Conservation (phyloP, 2,329 filamentous ascomycete species). For the Magnaporthiopsis incrustans region DNA sequence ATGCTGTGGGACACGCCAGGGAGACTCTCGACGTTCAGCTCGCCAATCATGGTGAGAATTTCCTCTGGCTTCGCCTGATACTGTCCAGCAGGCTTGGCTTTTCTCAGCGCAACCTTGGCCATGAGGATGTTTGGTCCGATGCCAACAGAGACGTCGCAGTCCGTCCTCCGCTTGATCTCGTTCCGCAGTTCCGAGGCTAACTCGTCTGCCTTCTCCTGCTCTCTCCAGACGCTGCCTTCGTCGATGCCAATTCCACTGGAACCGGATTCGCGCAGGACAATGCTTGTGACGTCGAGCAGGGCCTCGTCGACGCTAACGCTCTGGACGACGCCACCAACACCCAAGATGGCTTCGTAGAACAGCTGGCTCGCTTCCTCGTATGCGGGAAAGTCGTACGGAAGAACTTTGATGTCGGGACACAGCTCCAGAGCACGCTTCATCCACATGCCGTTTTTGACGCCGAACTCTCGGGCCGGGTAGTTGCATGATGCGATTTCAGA, state of each 20-base stretch:
- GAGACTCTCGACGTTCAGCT: constrained; percentile 69
- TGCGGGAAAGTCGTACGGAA: constrained; percentile 92
- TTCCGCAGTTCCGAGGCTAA: constrained; percentile 61
- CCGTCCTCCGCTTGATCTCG: constrained; percentile 65
- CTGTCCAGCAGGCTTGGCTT: constrained; percentile 91
- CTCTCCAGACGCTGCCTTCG: constrained; percentile 64
- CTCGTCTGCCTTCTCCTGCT: constrained; percentile 70
- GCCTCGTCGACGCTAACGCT: constrained; percentile 97
- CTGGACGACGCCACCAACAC: constrained; percentile 75
- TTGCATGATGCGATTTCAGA: constrained; percentile 98
- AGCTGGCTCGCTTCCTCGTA: constrained; percentile 85
- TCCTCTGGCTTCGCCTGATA: constrained; percentile 79
- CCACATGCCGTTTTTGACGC: constrained; percentile 98
- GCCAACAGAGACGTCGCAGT: constrained; percentile 83
- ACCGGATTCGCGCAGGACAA: constrained; percentile 57
- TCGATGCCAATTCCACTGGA: constrained; percentile 57
- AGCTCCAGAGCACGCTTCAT: constrained; percentile 83
- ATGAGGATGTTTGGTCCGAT: constrained; percentile 86
- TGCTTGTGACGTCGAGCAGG: constrained; percentile 69
- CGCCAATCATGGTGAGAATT: constrained; percentile 66
- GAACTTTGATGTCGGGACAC: constrained; percentile 76
- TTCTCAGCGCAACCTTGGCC: constrained; percentile 83
- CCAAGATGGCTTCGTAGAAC: constrained; percentile 81
- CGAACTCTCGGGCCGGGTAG: constrained; percentile 77
- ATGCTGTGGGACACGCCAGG: constrained; percentile 92